Percentiles rank a stretch among this genome's conserved stretches.
Conservation (phyloP, 2,329 filamentous ascomycete species). For the Fusarium citri region DNA sequence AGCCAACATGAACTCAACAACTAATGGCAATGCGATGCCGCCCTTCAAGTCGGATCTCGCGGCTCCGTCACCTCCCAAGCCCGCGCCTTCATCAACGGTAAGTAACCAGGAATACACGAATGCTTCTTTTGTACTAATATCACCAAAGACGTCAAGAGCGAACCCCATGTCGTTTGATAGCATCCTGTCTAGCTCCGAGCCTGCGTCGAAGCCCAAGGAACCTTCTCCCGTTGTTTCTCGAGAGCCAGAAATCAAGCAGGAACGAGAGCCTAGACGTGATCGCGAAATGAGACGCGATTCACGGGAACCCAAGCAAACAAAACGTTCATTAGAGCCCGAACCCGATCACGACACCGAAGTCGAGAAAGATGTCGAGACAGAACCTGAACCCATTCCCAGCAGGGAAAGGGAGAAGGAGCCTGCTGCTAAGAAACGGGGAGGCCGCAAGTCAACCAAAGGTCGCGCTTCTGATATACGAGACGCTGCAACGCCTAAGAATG, state of each 20-base stretch:
- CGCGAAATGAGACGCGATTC: slow-evolving; percentile 36
- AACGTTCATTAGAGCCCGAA: slow-evolving; percentile 44
- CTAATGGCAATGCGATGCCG: slow-evolving; percentile 56
- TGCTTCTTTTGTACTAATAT: slow-evolving; percentile 28
- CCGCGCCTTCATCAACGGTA: slow-evolving; percentile 53
- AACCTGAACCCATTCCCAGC: slow-evolving; percentile 46
- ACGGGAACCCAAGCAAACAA: slow-evolving; percentile 45
- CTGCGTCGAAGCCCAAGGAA: slow-evolving; percentile 65
- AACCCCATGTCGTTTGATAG: slow-evolving; percentile 97
- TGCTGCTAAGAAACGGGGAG: slow-evolving; percentile 48
- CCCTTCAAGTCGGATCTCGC: slow-evolving; percentile 56
- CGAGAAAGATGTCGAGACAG: slow-evolving; percentile 53
- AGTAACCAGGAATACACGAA: slow-evolving; percentile 28
- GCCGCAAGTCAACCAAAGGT: slow-evolving; percentile 58
- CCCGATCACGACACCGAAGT: slow-evolving; percentile 50
- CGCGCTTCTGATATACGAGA: slow-evolving; percentile 65
- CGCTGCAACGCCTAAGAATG: slow-evolving; percentile 60
- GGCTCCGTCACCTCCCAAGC: slow-evolving; percentile 55
- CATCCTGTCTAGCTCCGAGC: slow-evolving; percentile 85
- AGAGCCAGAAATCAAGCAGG: slow-evolving; percentile 35
- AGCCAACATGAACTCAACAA: slow-evolving; percentile 52
- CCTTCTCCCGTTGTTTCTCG: slow-evolving; percentile 56
- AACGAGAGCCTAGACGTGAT: slow-evolving; percentile 28
- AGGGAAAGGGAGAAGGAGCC: slow-evolving; percentile 48
- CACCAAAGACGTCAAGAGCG: slow-evolving; percentile 72